phyloP scores from a whole-genome alignment of 2,329 filamentous ascomycete genomes.

The Pseudopyrenochaeta lycopersici region DNA sequence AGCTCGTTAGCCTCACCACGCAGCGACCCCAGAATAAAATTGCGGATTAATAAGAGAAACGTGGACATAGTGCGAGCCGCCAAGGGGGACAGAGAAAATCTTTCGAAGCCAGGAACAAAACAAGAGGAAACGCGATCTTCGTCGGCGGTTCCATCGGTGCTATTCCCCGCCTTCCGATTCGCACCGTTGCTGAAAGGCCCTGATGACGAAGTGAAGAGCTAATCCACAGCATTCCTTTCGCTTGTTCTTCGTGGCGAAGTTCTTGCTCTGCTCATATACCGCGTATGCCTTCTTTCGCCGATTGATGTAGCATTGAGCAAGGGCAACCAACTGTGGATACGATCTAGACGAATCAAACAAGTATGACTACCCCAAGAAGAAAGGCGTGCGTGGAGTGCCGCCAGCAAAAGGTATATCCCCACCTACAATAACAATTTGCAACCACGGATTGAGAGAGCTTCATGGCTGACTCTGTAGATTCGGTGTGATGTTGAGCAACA shows the following conservation, averaged over 20 bases:
- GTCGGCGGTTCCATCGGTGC: slow-evolving; percentile 39
- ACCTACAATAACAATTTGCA: slow-evolving; percentile 3
- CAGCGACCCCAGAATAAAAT: slow-evolving; percentile 21
- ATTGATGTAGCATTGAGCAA: slow-evolving; percentile 32
- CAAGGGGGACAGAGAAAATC: slow-evolving; percentile 17
- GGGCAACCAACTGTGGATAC: slow-evolving; percentile 32
- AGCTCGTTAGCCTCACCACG: slow-evolving; percentile 29
- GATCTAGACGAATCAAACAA: slow-evolving; percentile 25
- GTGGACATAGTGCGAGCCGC: slow-evolving; percentile 21
- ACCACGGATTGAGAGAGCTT: slow-evolving; percentile 3
- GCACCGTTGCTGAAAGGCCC: slow-evolving; percentile 33
- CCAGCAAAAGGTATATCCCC: slow-evolving; percentile 46
- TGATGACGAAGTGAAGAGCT: slow-evolving; percentile 46
- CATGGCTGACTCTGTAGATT: slow-evolving; percentile 37
- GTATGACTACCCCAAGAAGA: slow-evolving; percentile 45
- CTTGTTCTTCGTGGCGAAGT: slow-evolving; percentile 21
- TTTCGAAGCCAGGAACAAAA: slow-evolving; percentile 20
- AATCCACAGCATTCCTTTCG: slow-evolving; percentile 27
- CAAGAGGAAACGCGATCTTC: slow-evolving; percentile 25
- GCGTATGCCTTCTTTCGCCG: slow-evolving; percentile 37
- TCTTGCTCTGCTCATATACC: slow-evolving; percentile 26
- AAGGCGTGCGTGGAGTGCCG: slow-evolving; percentile 50
- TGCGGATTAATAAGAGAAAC: slow-evolving; percentile 36
- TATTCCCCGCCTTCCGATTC: slow-evolving; percentile 45
- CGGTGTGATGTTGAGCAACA: slow-evolving; percentile 50